Conservation (phyloP, 768 basidiomycete genomes). For the Mycena epipterygia region DNA sequence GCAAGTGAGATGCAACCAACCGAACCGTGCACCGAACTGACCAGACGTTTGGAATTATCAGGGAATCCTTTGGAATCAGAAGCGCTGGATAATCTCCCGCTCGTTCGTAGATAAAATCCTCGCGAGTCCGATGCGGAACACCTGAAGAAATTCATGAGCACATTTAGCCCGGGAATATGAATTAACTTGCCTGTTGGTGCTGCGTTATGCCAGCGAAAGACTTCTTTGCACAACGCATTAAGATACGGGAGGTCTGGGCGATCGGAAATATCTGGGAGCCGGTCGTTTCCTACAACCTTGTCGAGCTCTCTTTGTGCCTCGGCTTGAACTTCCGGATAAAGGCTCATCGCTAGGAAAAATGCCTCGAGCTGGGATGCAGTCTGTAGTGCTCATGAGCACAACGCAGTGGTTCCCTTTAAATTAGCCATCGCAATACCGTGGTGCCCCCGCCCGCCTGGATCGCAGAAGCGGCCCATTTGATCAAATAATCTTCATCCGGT, state of each 20-base stretch:
- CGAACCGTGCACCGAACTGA: not conserved
- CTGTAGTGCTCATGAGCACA: constrained; percentile 10
- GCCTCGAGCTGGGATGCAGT: constrained; percentile 41
- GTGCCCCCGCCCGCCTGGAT: constrained; percentile 52
- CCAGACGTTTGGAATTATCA: constrained; percentile 44
- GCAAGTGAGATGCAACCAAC: not conserved
- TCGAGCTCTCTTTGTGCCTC: constrained; percentile 47
- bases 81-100: constrained; percentile 8
- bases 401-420: not conserved
- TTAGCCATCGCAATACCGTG: constrained; percentile 33
- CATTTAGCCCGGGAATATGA: constrained; percentile 32
- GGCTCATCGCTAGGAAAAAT: constrained; percentile 47
- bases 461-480: constrained; percentile 47
- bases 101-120: constrained; percentile 41
- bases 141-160: constrained; percentile 39
- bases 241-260: constrained; percentile 42
- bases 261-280: constrained; percentile 44
- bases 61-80: constrained; percentile 43
- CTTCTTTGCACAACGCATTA: constrained; percentile 41
- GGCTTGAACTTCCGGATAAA: constrained; percentile 41
- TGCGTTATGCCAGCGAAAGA: constrained; percentile 39
- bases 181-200: constrained; percentile 24
- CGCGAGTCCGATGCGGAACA: constrained; percentile 45
- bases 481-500: constrained; percentile 38
- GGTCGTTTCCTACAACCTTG: constrained; percentile 38